Base-by-base conservation (phyloP, 1,139 yeast genomes). In the Fermentozyma sake region DNA sequence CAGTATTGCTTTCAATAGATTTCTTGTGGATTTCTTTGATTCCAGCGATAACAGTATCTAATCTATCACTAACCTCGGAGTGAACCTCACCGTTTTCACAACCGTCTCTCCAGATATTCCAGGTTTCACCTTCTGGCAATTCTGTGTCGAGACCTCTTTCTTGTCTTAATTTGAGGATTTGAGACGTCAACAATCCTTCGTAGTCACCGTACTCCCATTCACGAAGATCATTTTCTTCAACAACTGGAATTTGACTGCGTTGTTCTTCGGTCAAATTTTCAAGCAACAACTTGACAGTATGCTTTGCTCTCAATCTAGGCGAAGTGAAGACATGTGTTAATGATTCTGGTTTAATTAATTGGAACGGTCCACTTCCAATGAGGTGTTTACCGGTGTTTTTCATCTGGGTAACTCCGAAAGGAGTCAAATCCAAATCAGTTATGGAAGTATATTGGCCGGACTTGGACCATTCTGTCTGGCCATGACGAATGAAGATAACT, bases 161-260 rank as follows among this genome's bases (percentile, higher is more conserved):
- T 24, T 61, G 59, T 45, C 96, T 72, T 39, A 74, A 52, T 7
- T 62, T 68, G 22, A 69, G 61, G 50, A 89, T 87, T 42, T 87
- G 76, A 9, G 61, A 55, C 1, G 95, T 82, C 32, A 68, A 55
- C 44, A 79, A 56, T 4, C 97, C 97, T 61, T 89, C 97, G 53
- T 89, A 89, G 46, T 84, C 93, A 42, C 97, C 97, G 48, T 89
- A 89, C 42, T 85, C 93, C 96, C 97, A 89, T 58, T 89, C 97
- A 39, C 93, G 70, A 28, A 86, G 58, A 44, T 80, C 81, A 27
- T 82, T 76, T 38, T 82, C 89, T 12, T 73, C 73, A 24, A 60
- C 55, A 21, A 72, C 46, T 3, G 65, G 59, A 30, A 78, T 64
- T 11, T 58, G 47, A 12, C 65, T 51, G 37, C 58, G 61, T 21